phyloP scores from a whole-genome alignment of 495 filamentous ascomycete species.

The Aspergillus saccharolyticus region DNA sequence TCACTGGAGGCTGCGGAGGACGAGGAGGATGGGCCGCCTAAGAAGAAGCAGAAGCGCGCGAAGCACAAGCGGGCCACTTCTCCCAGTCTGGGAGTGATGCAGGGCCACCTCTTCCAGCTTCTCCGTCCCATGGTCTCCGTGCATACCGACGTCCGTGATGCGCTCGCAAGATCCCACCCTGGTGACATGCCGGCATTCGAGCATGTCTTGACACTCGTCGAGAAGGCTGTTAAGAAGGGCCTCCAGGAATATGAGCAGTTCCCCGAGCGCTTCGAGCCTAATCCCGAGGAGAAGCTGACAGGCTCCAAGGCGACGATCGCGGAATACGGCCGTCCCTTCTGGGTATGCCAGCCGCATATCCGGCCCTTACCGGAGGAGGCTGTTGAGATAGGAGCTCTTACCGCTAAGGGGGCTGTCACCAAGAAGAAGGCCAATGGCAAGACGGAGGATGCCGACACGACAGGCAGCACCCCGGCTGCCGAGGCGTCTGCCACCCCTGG shows the following conservation, averaged over 20 bases:
- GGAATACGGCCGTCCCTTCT: conserved; percentile 75
- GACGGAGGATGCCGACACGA: too few relatives aligned
- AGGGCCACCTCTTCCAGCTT: conserved; percentile 89
- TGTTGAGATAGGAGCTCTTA: conserved; percentile 70
- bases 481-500: conserved; percentile 12
- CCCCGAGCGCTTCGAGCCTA: conserved; percentile 48
- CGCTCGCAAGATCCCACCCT: conserved; percentile 59
- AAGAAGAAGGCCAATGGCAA: conserved; percentile 18
- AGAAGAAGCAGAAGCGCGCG: conserved; percentile 60
- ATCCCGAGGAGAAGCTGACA: conserved; percentile 32
- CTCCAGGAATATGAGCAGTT: conserved; percentile 65
- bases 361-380: conserved; percentile 87
- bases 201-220: conserved; percentile 59
- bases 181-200: conserved; percentile 71
- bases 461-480: too few relatives aligned
- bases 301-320: conserved; percentile 63
- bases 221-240: conserved; percentile 65
- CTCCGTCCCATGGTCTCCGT: conserved; percentile 71
- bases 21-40: conserved; percentile 40
- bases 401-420: conserved; percentile 52
- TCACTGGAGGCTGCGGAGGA: conserved; percentile 29
- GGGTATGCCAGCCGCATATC: conserved; percentile 88
- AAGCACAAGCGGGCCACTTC: conserved; percentile 48
- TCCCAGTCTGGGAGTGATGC: conserved; percentile 77
- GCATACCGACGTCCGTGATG: conserved; percentile 77